Evolutionary conservation across 106 monocot species (phyloP), one percentile per base, ranked within the genome.

Genomic region (Hemerocallis citrina): DNA sequence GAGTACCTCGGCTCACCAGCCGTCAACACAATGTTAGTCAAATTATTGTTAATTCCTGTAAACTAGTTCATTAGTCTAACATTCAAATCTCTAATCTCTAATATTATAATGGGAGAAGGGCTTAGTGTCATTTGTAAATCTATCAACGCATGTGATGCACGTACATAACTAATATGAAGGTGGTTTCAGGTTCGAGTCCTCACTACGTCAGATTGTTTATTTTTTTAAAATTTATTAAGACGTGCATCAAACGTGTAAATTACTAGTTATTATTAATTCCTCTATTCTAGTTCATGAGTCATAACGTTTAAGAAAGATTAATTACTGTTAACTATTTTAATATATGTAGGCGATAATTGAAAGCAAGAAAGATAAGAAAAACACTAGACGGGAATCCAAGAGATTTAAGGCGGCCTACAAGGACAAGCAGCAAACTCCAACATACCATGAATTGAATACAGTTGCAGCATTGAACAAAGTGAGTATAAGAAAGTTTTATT

Each of bases 11-110:
- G 11, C 21, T 19, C 34, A 21, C 57, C 27, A 10, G 49, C 16
- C 57, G 35, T 34, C 30, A 34, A 57, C n/a, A n/a, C n/a, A 19
- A 57, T 57, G 57, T 57, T 34, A 21, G 34, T 35, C 10, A 57
- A 20, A n/a, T n/a, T n/a, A n/a, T n/a, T n/a, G n/a, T n/a, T n/a
- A n/a, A n/a, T n/a, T n/a, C n/a, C n/a, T n/a, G n/a, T n/a, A n/a
- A n/a, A n/a, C n/a, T n/a, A n/a, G n/a, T n/a, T n/a, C n/a, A n/a
- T n/a, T n/a, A 23, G 27, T 3, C 2, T 20, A 50, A 0, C 0
- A 23, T 3, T 50, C 8, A n/a, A 23, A 14, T 12, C 6, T 10
- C 1, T 50, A 24, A 4, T 25, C 2, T 11, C 14, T n/a, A 25
- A 8, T 7, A 0, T 25, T 8, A 6, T 25, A 25, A 50, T n/a